These are phyloP conservation scores for Aspergillus tubingensis DNA, from an alignment of 2,329 filamentous ascomycete species.

Conservation along the genomic window DNA sequence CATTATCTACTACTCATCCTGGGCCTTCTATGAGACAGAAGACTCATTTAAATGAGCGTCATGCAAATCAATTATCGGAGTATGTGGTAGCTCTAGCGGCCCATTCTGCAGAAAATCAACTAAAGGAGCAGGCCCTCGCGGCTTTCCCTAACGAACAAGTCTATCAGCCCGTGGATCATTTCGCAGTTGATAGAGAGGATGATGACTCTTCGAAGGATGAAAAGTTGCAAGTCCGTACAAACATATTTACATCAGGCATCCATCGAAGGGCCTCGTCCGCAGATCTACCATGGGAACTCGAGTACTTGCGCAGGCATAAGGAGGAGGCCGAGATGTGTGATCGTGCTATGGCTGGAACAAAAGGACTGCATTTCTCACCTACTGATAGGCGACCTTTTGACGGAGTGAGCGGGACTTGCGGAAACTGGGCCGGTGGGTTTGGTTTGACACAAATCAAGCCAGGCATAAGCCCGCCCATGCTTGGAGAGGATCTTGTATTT, in stretches of 20 bases:
- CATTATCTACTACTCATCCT: constrained; percentile 25
- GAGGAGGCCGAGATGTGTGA: constrained; percentile 59
- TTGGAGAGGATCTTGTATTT: constrained; percentile 78
- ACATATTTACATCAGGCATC: not conserved
- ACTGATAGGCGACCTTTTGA: constrained; percentile 21
- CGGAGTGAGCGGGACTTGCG: constrained; percentile 11
- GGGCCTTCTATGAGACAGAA: constrained; percentile 38
- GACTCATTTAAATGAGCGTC: constrained; percentile 54
- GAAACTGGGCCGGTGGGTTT: constrained; percentile 23
- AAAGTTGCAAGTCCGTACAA: constrained; percentile 7
- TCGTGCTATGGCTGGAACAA: constrained; percentile 34
- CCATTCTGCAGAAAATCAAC: constrained; percentile 74
- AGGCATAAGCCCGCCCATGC: constrained; percentile 75
- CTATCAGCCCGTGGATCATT: constrained; percentile 50
- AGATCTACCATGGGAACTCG: constrained; percentile 69
- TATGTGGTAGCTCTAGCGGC: constrained; percentile 80
- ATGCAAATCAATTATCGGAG: constrained; percentile 73
- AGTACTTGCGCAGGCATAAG: constrained; percentile 77
- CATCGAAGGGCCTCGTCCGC: constrained; percentile 48
- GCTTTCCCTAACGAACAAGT: constrained; percentile 53
- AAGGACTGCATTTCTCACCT: constrained; percentile 36
- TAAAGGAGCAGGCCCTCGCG: constrained; percentile 64
- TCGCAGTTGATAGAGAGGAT: constrained; percentile 45
- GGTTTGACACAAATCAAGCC: constrained; percentile 59
- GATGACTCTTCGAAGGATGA: constrained; percentile 39